Evolutionary conservation across 371 early-diverging fungal species (phyloP).

Genomic region (Actinomucor elegans): DNA sequence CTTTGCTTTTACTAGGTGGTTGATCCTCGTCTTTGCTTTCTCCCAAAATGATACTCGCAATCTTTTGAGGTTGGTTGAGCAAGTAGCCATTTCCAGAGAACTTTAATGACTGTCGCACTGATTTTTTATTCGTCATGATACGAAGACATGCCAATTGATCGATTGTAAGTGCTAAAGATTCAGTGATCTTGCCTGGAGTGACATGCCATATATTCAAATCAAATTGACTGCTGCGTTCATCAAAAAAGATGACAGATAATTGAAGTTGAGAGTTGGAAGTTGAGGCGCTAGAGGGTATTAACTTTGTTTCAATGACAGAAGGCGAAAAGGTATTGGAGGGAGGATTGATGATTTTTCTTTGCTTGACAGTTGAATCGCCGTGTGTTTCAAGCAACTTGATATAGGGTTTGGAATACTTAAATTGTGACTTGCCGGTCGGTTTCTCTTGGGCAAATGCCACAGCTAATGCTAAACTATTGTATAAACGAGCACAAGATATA

Average conservation of each 20-base stretch:
- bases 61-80: background rate
- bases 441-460: conserved; percentile 13
- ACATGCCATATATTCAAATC: conserved; percentile 5
- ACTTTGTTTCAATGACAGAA: background rate
- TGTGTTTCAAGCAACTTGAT: conserved; percentile 7
- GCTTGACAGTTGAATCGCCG: conserved; percentile 3
- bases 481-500: conserved; percentile 10
- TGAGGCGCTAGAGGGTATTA: background rate
- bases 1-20: too few species aligned
- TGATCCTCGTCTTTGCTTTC: background rate
- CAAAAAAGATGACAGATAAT: background rate
- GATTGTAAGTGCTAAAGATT: background rate
- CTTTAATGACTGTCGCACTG: background rate
- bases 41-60: background rate
- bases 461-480: conserved; percentile 11
- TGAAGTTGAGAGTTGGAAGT: background rate
- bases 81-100: background rate
- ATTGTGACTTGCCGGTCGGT: background rate
- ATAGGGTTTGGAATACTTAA: background rate
- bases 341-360: conserved; percentile 6
- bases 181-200: background rate
- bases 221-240: background rate
- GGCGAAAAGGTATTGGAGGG: background rate
- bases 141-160: background rate
- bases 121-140: background rate